Evolutionary conservation across 2,329 filamentous ascomycete genomes (phyloP).

Genomic region (Alternaria tenuissima): DNA sequence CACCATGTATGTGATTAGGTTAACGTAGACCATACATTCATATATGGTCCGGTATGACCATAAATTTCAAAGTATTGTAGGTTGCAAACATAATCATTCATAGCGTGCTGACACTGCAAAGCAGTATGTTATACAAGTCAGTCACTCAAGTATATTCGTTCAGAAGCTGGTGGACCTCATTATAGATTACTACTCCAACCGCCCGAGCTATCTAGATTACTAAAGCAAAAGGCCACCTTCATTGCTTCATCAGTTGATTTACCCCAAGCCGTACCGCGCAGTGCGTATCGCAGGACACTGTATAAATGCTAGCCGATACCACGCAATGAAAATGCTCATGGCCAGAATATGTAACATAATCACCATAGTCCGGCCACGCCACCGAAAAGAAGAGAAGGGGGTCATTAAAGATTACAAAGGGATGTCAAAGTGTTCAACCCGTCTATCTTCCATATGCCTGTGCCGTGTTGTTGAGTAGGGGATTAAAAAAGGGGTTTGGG

Average conservation of each 20-base stretch:
- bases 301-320: neutral
- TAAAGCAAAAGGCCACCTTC: neutral
- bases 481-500: neutral
- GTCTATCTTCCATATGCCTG: neutral
- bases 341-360: neutral
- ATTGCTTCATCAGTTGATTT: neutral
- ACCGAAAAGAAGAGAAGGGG: neutral
- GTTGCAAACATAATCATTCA: no score
- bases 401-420: neutral
- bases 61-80: no score
- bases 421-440: neutral
- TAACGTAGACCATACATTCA: no score
- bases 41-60: no score
- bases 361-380: neutral
- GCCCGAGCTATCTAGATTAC: neutral
- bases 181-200: neutral
- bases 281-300: neutral
- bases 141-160: neutral
- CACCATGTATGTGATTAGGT: no score
- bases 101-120: neutral
- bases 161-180: neutral
- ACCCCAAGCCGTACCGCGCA: slow-evolving; percentile 2
- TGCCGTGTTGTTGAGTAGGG: neutral
- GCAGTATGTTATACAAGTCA: neutral
- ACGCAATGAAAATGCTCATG: slow-evolving; percentile 1